A percentile compares a stretch with the other conserved stretches of the same genome.
These are phyloP conservation scores for Pseudocercospora fuligena DNA, from an alignment of 2,329 filamentous ascomycete genomes.

Conservation along the genomic window DNA sequence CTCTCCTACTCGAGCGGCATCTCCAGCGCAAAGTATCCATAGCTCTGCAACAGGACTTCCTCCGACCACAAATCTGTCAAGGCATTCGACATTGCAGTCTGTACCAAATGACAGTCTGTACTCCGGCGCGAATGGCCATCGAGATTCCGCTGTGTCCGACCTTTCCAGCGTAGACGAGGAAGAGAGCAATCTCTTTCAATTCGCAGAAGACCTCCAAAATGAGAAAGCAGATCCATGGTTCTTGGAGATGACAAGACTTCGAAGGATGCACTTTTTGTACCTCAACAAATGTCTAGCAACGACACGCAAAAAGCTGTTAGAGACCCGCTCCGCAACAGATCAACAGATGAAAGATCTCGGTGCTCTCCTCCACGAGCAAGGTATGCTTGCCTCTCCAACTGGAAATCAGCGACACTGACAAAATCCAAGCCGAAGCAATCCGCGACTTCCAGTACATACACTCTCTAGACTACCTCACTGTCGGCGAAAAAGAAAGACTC, in stretches of 20 bases:
- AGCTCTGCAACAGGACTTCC: too few relatives aligned
- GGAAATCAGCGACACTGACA: not conserved
- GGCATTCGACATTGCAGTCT: too few relatives aligned
- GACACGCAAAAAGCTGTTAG: not conserved
- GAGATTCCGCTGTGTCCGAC: not conserved
- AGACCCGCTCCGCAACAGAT: not conserved
- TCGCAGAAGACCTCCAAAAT: not conserved
- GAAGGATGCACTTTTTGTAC: constrained; percentile 3
- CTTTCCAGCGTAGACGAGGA: not conserved
- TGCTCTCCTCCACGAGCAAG: not conserved
- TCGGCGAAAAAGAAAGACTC: not conserved
- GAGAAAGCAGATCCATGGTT: constrained; percentile 5
- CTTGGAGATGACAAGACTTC: constrained; percentile 7
- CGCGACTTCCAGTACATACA: constrained; percentile 5
- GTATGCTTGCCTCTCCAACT: not conserved
- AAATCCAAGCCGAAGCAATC: constrained; percentile 1
- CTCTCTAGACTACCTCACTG: not conserved
- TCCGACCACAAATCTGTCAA: too few relatives aligned
- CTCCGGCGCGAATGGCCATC: too few relatives aligned
- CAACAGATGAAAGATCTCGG: not conserved
- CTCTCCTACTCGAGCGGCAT: not conserved
- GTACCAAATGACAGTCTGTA: too few relatives aligned
- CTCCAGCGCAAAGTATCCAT: too few relatives aligned
- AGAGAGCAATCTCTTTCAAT: not conserved
- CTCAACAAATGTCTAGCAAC: constrained; percentile 1